phyloP scores from a whole-genome alignment of 768 basidiomycete species.

The Amanita fuliginea region DNA sequence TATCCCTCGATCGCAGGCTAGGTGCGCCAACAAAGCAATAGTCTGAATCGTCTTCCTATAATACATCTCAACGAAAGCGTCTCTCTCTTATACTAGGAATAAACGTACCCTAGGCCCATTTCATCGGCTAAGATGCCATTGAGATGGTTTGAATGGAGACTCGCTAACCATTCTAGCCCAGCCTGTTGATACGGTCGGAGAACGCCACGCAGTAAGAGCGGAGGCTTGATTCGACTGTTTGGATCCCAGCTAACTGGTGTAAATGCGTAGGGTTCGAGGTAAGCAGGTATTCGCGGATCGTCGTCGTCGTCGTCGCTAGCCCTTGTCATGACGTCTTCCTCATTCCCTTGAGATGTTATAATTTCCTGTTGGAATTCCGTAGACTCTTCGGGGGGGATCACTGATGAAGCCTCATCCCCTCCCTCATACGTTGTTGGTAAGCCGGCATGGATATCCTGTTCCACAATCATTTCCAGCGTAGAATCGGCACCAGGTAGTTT shows the following conservation, averaged over 20 bases:
- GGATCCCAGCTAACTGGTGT: conserved; percentile 61
- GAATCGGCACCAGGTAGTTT: not conserved
- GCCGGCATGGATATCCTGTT: not conserved
- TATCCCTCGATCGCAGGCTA: conserved; percentile 83
- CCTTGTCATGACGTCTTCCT: conserved; percentile 21
- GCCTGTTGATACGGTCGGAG: conserved; percentile 90
- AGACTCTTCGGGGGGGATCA: conserved; percentile 7
- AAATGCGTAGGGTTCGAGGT: conserved; percentile 61
- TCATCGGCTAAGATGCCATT: conserved; percentile 88
- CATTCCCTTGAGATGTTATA: conserved; percentile 6
- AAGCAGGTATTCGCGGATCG: conserved; percentile 30
- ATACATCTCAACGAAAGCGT: not conserved
- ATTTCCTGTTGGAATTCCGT: not conserved
- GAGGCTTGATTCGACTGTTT: conserved; percentile 45
- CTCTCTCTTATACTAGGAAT: not conserved
- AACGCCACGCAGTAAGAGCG: conserved; percentile 73
- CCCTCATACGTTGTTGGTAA: not conserved
- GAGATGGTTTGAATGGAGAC: conserved; percentile 67
- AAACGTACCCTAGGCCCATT: conserved; percentile 83
- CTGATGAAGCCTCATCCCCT: not conserved
- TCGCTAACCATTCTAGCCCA: conserved; percentile 91
- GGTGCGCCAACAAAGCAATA: conserved; percentile 85
- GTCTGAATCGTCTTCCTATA: conserved; percentile 92
- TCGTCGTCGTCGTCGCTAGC: conserved; percentile 21
- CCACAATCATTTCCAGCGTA: not conserved